These are phyloP conservation scores for Paraconiothyrium sp. DNA, from an alignment of 2,329 filamentous ascomycete species.

Conservation along the genomic window DNA sequence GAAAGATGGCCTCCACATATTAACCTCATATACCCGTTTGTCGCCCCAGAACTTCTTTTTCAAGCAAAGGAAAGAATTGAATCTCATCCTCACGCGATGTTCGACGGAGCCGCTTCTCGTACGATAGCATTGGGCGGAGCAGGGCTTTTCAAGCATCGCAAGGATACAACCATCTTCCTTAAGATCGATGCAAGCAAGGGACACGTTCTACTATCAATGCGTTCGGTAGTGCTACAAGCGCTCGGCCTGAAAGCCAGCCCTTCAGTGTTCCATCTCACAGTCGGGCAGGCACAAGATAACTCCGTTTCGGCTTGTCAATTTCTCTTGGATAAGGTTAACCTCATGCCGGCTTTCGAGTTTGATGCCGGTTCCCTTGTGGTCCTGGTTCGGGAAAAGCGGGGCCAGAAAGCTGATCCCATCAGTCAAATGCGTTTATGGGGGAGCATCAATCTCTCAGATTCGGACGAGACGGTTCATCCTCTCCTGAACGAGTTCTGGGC, in stretches of 20 bases:
- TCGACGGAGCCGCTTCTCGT: constrained; percentile 1
- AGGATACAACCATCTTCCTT: constrained; percentile 57
- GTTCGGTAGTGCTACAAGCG: constrained; percentile 31
- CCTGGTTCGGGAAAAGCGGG: constrained; percentile 59
- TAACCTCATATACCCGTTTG: constrained; percentile 74
- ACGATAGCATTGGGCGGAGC: constrained; percentile 49
- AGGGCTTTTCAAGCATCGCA: constrained; percentile 61
- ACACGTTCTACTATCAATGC: constrained; percentile 26
- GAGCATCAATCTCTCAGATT: constrained; percentile 50
- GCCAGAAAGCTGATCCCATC: constrained; percentile 39
- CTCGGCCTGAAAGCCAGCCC: constrained; percentile 31
- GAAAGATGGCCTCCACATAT: constrained; percentile 73
- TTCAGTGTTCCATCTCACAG: constrained; percentile 64
- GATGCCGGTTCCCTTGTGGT: constrained; percentile 60
- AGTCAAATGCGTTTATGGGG: constrained; percentile 68
- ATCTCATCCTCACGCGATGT: constrained; percentile 50
- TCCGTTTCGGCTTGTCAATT: constrained; percentile 59
- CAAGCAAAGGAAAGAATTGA: constrained; percentile 51
- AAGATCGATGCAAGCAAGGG: constrained; percentile 20
- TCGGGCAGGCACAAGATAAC: constrained; percentile 66
- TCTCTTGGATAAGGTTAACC: constrained; percentile 62
- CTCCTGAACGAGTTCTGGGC: constrained; percentile 25
- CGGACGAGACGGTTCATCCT: neutral
- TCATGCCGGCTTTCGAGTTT: constrained; percentile 62
- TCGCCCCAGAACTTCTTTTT: constrained; percentile 58